These are phyloP conservation scores for Westerdykella ornata DNA, from an alignment of 2,329 filamentous ascomycete species.

Conservation along the genomic window DNA sequence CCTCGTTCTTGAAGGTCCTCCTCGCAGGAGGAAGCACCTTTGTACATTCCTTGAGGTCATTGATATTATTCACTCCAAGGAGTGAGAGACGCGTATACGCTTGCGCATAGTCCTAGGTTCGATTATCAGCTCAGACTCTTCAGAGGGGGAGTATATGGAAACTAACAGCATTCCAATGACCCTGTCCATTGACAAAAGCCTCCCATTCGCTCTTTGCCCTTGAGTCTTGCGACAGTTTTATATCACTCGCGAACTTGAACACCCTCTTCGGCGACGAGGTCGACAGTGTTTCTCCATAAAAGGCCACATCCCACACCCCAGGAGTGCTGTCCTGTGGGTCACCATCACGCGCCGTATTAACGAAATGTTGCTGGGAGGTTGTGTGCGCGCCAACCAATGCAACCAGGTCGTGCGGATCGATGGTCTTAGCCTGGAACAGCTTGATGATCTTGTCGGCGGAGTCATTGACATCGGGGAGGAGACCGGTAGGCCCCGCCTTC, in stretches of 20 bases:
- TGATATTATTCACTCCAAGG: constrained; percentile 53
- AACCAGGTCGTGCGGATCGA: constrained; percentile 33
- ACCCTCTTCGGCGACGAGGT: constrained; percentile 25
- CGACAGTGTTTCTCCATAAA: constrained; percentile 31
- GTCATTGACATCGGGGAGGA: constrained; percentile 30
- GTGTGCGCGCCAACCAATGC: constrained; percentile 36
- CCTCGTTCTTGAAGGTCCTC: constrained; percentile 20
- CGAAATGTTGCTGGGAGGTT: constrained; percentile 35
- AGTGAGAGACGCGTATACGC: constrained; percentile 51
- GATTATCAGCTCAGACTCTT: background rate
- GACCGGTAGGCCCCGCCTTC: constrained; percentile 27
- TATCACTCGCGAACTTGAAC: constrained; percentile 34
- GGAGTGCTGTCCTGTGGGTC: constrained; percentile 35
- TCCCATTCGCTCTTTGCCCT: constrained; percentile 30
- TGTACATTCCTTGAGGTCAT: constrained; percentile 51
- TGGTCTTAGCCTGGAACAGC: constrained; percentile 36
- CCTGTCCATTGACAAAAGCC: constrained; percentile 23
- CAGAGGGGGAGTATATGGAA: background rate
- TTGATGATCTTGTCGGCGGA: constrained; percentile 31
- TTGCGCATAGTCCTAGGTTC: constrained; percentile 42
- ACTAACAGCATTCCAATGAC: constrained; percentile 32
- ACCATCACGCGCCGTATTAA: constrained; percentile 25
- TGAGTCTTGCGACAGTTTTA: constrained; percentile 30
- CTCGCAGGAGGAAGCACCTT: constrained; percentile 41
- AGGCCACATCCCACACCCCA: constrained; percentile 34